phyloP scores from a whole-genome alignment of 352 stramenopile species.

The Globisporangium lucens region DNA sequence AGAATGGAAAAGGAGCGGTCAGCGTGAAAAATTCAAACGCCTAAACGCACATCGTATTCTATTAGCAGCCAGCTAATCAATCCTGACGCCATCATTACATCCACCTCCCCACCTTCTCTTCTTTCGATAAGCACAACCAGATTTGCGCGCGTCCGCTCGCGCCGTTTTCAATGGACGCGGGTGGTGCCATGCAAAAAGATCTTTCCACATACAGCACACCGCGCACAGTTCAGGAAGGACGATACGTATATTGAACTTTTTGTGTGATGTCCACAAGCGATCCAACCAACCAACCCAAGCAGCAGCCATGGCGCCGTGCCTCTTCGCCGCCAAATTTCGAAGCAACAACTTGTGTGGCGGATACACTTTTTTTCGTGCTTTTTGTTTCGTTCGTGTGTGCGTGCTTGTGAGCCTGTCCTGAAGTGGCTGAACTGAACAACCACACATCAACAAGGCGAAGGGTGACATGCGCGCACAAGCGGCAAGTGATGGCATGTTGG shows the following conservation, averaged over 20 bases:
- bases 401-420: background rate
- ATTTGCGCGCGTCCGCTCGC: too few species aligned
- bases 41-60: background rate
- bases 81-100: background rate
- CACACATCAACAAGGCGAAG: too few species aligned
- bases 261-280: too few species aligned
- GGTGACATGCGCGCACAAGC: background rate
- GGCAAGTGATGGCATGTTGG: background rate
- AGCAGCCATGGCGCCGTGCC: background rate
- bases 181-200: too few species aligned
- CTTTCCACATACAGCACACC: too few species aligned
- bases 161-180: too few species aligned
- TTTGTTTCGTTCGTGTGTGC: background rate
- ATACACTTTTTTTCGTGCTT: background rate
- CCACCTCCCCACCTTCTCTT: too few species aligned
- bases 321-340: background rate
- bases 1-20: background rate
- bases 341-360: background rate
- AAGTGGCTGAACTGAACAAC: background rate
- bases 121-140: too few species aligned
- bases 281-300: background rate
- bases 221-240: too few species aligned
- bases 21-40: background rate
- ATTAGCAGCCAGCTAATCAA: background rate
- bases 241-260: too few species aligned